Evolutionary conservation across 2,329 filamentous ascomycete genomes (phyloP), one percentile per base, ranked within the genome.

Genomic region (Colletotrichum coccodes): DNA sequence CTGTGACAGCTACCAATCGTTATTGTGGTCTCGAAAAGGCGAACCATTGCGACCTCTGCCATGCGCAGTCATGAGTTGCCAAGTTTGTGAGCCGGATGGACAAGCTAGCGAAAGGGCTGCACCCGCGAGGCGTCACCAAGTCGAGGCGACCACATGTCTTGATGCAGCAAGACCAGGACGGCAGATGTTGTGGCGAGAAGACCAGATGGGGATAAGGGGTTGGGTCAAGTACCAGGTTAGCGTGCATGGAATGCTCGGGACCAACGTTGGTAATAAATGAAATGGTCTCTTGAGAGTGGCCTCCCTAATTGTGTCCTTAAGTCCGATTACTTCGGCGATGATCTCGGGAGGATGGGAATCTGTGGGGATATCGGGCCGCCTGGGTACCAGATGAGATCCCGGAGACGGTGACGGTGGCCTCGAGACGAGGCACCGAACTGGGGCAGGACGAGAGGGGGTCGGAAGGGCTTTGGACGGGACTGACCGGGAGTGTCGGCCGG

Each of bases 341-440:
- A 36, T 14, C 44, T 64, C 65, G 46, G 65, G 30, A 47, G 34
- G 60, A 53, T 59, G 42, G 47, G 26, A 9, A 47, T 16, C 36
- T 47, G 60, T 59, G 60, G 61, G 18, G 28, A 34, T 54, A 6
- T 18, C 65, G 60, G 65, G 21, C 65, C 49, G 60, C 54, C 46
- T 40, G n/a, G 44, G 28, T 40, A 44, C 57, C 54, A 42, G 23
- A 46, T 34, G 23, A 21, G 34, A 53, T 12, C 47, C 64, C 46
- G 65, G 61, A 46, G 54, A 23, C 46, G 53, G 54, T 42, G 32
- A 36, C 18, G 21, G 21, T 49, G 44, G 54, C 60, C 54, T 68
- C 47, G 38, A 30, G 11, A 30, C 65, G 60, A 68, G 61, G 65
- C 60, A 34, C 54, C 53, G 54, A 46, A 60, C 46, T 65, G 47